Evolutionary conservation across 148 eudicot species (phyloP).

Genomic region (Dysphania ambrosioides): DNA sequence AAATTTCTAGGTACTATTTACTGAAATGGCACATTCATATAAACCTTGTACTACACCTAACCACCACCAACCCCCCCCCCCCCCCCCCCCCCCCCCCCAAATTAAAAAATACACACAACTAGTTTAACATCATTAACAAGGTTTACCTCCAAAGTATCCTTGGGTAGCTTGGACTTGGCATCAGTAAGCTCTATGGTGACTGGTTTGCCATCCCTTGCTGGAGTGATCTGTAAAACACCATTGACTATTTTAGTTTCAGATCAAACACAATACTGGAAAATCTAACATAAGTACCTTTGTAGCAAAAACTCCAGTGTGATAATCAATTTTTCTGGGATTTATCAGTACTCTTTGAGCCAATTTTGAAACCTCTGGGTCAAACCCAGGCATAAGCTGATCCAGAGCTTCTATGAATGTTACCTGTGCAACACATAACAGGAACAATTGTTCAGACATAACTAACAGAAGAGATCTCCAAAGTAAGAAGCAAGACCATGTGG

Average conservation of each 20-base stretch:
- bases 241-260: too few species aligned
- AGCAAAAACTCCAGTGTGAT: constrained; percentile 97
- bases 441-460: background rate
- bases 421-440: constrained; percentile 33
- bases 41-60: too few species aligned
- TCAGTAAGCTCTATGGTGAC: constrained; percentile 92
- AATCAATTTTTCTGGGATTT: constrained; percentile 95
- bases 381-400: constrained; percentile 99
- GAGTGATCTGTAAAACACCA: constrained; percentile 69
- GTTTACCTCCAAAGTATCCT: constrained; percentile 82
- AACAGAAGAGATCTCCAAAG: background rate
- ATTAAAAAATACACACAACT: too few species aligned
- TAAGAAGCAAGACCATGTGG: background rate
- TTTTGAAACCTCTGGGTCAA: constrained; percentile 98
- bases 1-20: background rate
- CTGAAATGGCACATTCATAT: too few species aligned
- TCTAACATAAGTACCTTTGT: constrained; percentile 68
- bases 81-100: too few species aligned
- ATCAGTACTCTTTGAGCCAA: constrained; percentile 94
- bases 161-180: constrained; percentile 92
- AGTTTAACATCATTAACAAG: background rate
- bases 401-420: constrained; percentile 98
- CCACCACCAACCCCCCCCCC: too few species aligned
- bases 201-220: constrained; percentile 97
- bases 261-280: background rate